Base-by-base conservation (phyloP, 164 flowering plant genomes). In the Cinnamomum chago region DNA sequence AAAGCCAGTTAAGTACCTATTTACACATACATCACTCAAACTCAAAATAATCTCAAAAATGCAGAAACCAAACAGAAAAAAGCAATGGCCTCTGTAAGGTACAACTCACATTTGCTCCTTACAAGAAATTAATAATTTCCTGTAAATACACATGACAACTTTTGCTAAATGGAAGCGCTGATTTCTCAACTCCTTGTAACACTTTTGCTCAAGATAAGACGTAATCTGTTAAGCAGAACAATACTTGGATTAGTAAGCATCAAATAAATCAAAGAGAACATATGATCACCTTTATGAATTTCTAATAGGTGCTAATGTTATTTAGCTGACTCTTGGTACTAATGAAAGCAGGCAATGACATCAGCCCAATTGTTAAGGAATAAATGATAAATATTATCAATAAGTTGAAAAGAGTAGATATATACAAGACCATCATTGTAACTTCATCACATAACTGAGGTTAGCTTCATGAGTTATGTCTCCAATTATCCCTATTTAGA, bases 41-140 rank as follows among this genome's bases (percentile, higher is more conserved):
- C 58, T 52, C 58, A 55, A 55, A 67, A 20, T 11, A 67, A 2
- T 67, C 47, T 35, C 3, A 28, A 40, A 15, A 20, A 68, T 47
- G 71, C 58, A 52, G 14, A 14, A 69, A 27, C 67, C 67, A 71
- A 58, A 27, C 28, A 25, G 24, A 25, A 30, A 30, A 20, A 67
- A 40, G 24, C 14, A 24, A 50, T 33, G 50, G 4, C 20, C 10
- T n/a, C 24, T 25, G 33, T 18, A 62, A 12, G 71, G 20, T 27
- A 55, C 33, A 81, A 88, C 95, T 90, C 84, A 94, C 98, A 90
- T 90, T 72, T 94, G 98, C 81, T 90, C 92, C 86, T 87, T 90
- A 78, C 95, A 94, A 69, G 91, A 86, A 66, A 85, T 76, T 52
- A 92, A 72, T 70, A 94, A 77, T 82, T 86, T 94, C 85, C 84